phyloP scores from a whole-genome alignment of 768 basidiomycete species.

The Macrolepiota albuminosa region DNA sequence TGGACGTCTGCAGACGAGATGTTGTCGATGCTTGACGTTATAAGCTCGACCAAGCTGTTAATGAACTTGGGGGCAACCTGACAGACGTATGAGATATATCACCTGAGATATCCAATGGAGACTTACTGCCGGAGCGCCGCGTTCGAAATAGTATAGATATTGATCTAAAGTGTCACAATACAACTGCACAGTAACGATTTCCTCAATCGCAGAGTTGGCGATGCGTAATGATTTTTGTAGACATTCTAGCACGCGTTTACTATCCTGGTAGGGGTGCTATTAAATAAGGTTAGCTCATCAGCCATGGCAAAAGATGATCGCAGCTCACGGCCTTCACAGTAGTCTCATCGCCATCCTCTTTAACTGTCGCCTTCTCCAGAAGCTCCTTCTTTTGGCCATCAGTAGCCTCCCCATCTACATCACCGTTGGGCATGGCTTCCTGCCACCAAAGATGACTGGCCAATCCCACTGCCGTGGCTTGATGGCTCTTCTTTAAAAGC shows the following conservation, averaged over 20 bases:
- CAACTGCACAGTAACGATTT: constrained; percentile 92
- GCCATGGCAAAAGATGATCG: background rate
- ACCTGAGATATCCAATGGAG: background rate
- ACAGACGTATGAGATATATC: background rate
- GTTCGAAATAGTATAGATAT: constrained; percentile 95
- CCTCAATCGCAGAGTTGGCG: constrained; percentile 94
- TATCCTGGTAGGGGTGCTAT: constrained; percentile 86
- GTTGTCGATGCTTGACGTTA: constrained; percentile 90
- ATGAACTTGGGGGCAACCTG: constrained; percentile 95
- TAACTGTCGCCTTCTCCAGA: constrained; percentile 31
- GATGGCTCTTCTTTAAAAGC: constrained; percentile 96
- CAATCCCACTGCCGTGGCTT: constrained; percentile 88
- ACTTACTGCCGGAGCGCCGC: constrained; percentile 84
- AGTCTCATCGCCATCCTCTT: constrained; percentile 39
- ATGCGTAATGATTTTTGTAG: constrained; percentile 95
- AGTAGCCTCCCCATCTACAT: constrained; percentile 34
- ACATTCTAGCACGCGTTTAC: constrained; percentile 96
- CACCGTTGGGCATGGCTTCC: constrained; percentile 41
- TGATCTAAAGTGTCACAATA: constrained; percentile 96
- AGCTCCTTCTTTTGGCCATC: constrained; percentile 27
- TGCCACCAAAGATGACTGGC: constrained; percentile 99
- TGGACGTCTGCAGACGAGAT: constrained; percentile 86
- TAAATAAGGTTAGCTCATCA: background rate
- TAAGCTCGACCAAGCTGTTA: constrained; percentile 93
- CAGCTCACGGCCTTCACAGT: constrained; percentile 51